Evolutionary conservation across 192 early-diverging fungal genomes (phyloP), one percentile per base, ranked within the genome.

Genomic region (Mortierella antarctica): DNA sequence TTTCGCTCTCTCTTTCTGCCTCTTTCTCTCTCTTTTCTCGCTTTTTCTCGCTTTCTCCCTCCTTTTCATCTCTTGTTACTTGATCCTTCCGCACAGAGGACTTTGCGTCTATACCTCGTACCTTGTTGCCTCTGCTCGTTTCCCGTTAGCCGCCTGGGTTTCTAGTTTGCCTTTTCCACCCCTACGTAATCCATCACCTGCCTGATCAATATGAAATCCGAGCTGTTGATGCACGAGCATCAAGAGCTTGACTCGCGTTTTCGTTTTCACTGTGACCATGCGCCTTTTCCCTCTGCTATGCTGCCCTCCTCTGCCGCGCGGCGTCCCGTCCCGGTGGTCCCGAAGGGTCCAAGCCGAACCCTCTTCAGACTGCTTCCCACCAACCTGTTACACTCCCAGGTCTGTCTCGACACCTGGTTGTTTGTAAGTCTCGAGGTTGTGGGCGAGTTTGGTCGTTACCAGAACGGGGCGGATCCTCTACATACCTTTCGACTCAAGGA

Each of bases 391-490:
- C 58, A 53, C 1, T 42, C 15, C 14, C 12, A 59, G 6, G 61
- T 67, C 48, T 45, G 61, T 12, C 46, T 57, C 7, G 56, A 48
- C 15, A 23, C 21, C 9, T 73, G 71, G 71, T 58, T 50, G 5
- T 49, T 61, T 48, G 6, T 73, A 9, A 65, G 47, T 13, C 48
- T 73, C 4, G 62, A 73, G 47, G 45, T 65, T 14, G 53, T 73
- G 7, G 58, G 47, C 21, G 71, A 73, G 39, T 73, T 57, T 58
- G 62, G 62, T 5, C 23, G 47, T 7, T 73, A 40, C 41, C 61
- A 57, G 14, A 41, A 63, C 14, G 61, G 39, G 20, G 53, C 20
- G 5, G 48, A 45, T 31, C 44, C 53, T 1, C 48, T 14, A 7
- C 17, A 39, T 13, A 57, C 54, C 3, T 64, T 73, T 11, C 40